A percentile compares a stretch with the other conserved stretches of the same genome.
Conservation (phyloP, 345 rosid species). For the Hibiscus trionum region DNA sequence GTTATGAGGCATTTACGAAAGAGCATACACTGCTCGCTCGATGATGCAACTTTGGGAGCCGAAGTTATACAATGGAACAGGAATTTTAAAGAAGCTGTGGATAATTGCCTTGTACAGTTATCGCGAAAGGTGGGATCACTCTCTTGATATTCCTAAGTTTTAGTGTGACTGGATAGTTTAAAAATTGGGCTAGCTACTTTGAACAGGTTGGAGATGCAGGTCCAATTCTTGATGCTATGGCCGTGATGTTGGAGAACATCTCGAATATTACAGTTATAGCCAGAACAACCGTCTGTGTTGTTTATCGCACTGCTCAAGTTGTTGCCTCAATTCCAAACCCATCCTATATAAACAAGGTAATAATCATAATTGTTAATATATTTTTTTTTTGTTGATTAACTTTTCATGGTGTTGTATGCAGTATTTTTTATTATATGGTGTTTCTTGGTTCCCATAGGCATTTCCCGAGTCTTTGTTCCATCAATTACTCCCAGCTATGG, state of each 20-base stretch:
- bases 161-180: conserved; percentile 1
- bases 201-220: conserved; percentile 92
- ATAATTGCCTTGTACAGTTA: conserved; percentile 75
- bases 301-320: conserved; percentile 93
- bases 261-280: conserved; percentile 63
- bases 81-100: conserved; percentile 58
- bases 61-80: conserved; percentile 55
- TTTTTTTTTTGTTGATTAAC: conserved; percentile 5
- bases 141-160: neutral
- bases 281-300: conserved; percentile 65
- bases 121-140: conserved; percentile 46
- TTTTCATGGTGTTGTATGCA: conserved; percentile 1
- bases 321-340: conserved; percentile 78
- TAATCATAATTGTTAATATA: neutral
- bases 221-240: conserved; percentile 84
- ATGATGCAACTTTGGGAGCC: conserved; percentile 54
- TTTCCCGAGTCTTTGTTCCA: conserved; percentile 94
- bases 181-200: conserved; percentile 18
- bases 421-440: conserved; percentile 1
- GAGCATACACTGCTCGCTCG: conserved; percentile 73
- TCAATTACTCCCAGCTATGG: conserved; percentile 90
- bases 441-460: conserved; percentile 42
- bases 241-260: conserved; percentile 84
- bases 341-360: conserved; percentile 79
- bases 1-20: conserved; percentile 84